These are phyloP conservation scores for Thalassiosira livingstoniorum DNA, from an alignment of 352 stramenopile species.

Conservation along the genomic window DNA sequence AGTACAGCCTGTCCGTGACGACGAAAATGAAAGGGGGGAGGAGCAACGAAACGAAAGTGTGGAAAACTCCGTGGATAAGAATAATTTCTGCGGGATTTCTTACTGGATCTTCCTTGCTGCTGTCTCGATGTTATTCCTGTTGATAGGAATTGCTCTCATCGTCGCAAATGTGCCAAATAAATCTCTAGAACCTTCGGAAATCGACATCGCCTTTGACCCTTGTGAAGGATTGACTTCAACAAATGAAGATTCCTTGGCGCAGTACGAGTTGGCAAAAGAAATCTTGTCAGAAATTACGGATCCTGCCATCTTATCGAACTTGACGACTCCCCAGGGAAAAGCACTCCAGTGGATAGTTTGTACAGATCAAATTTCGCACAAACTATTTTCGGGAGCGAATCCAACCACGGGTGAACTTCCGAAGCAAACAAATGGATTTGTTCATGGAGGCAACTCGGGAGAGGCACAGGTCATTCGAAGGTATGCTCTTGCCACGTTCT, in stretches of 20 bases:
- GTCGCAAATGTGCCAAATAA: neutral
- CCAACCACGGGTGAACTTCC: neutral
- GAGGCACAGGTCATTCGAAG: slow-evolving; percentile 16
- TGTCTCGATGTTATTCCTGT: neutral
- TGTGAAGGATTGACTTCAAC: neutral
- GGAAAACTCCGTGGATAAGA: neutral
- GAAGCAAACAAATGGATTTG: slow-evolving; percentile 5
- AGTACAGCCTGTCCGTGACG: neutral
- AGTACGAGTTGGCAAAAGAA: slow-evolving; percentile 6
- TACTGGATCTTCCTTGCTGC: neutral
- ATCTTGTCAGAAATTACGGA: slow-evolving; percentile 12
- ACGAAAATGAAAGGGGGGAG: neutral
- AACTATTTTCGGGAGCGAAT: slow-evolving; percentile 12
- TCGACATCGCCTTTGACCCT: neutral
- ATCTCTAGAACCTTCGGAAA: neutral
- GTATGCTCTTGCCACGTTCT: slow-evolving; percentile 20
- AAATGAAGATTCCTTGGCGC: neutral
- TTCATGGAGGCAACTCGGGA: slow-evolving; percentile 1
- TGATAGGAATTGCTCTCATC: neutral
- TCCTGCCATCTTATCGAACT: neutral
- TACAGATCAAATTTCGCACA: slow-evolving; percentile 19
- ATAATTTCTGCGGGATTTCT: neutral
- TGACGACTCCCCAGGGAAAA: slow-evolving; percentile 7
- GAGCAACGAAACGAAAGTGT: neutral
- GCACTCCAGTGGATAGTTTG: slow-evolving; percentile 36